These are phyloP conservation scores for Fusarium keratoplasticum DNA, from an alignment of 2,329 filamentous ascomycete species.

Conservation along the genomic window DNA sequence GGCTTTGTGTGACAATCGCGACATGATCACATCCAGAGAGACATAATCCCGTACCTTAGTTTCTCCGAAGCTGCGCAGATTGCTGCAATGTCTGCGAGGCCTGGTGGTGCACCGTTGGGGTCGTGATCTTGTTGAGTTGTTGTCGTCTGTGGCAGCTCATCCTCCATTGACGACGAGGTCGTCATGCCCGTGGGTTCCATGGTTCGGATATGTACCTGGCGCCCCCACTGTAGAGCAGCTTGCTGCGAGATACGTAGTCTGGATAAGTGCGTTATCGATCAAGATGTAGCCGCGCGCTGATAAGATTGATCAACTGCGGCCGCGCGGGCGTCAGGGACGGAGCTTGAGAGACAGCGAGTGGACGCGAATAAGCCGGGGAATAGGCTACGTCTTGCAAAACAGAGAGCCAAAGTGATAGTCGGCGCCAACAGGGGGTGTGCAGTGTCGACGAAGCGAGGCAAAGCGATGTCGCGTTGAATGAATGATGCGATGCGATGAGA, in stretches of 20 bases:
- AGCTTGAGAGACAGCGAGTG: not conserved
- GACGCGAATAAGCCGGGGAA: not conserved
- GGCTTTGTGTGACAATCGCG: not conserved
- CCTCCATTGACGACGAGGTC: conserved; percentile 57
- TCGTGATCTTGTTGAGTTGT: conserved; percentile 63
- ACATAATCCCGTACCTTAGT: conserved; percentile 55
- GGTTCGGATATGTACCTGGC: not conserved
- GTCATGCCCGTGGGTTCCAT: not conserved
- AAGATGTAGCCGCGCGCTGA: conserved; percentile 4
- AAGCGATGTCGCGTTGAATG: not conserved
- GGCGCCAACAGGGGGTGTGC: not conserved
- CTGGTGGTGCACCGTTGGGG: conserved; percentile 58
- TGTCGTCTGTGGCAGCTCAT: conserved; percentile 58
- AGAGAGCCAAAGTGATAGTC: not conserved
- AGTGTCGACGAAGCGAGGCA: not conserved
- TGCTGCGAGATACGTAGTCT: not conserved
- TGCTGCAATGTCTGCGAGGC: not conserved
- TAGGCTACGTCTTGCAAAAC: not conserved
- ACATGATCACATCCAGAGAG: not conserved
- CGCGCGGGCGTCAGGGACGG: not conserved
- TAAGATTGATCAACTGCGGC: not conserved
- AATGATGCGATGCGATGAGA: conserved; percentile 4
- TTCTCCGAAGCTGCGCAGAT: conserved; percentile 31
- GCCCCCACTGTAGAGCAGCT: not conserved
- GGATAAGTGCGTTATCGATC: not conserved